These are phyloP conservation scores for Starmerella potacharoeniae DNA, from an alignment of 805 yeast genomes.

Conservation along the genomic window DNA sequence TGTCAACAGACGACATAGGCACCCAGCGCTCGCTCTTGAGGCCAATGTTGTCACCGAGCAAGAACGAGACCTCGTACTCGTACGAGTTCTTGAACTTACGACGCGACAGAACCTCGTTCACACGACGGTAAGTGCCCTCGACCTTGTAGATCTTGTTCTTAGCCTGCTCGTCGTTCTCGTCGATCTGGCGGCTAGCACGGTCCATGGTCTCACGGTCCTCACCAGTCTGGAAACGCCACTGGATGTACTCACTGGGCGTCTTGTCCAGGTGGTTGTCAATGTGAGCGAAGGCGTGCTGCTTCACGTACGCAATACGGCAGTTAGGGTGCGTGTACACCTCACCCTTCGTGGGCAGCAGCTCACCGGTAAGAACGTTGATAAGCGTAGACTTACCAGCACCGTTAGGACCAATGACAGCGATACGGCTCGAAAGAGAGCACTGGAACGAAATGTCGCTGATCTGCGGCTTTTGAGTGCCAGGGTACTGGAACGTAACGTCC, in stretches of 20 bases:
- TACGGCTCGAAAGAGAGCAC: constrained; percentile 97
- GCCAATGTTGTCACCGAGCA: constrained; percentile 96
- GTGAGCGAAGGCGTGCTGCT: constrained; percentile 99
- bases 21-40: constrained; percentile 99
- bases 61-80: constrained; percentile 98
- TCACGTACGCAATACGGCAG: constrained; percentile 99
- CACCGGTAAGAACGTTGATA: constrained; percentile 98
- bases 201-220: constrained; percentile 99
- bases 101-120: constrained; percentile 87
- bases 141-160: constrained; percentile 99
- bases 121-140: constrained; percentile 98
- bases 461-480: constrained; percentile 97
- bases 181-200: constrained; percentile 98
- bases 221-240: constrained; percentile 99
- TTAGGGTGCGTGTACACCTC: constrained; percentile 99
- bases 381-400: constrained; percentile 99
- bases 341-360: constrained; percentile 94
- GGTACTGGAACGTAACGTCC: constrained; percentile 98
- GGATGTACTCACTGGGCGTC: constrained; percentile 99
- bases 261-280: constrained; percentile 97
- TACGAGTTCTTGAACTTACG: constrained; percentile 99
- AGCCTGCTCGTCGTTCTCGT: constrained; percentile 91
- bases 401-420: constrained; percentile 99
- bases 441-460: constrained; percentile 86
- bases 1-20: constrained; percentile 98